phyloP scores from a whole-genome alignment of 1,284 basidiomycete species.

The Porogramme epimiltina region DNA sequence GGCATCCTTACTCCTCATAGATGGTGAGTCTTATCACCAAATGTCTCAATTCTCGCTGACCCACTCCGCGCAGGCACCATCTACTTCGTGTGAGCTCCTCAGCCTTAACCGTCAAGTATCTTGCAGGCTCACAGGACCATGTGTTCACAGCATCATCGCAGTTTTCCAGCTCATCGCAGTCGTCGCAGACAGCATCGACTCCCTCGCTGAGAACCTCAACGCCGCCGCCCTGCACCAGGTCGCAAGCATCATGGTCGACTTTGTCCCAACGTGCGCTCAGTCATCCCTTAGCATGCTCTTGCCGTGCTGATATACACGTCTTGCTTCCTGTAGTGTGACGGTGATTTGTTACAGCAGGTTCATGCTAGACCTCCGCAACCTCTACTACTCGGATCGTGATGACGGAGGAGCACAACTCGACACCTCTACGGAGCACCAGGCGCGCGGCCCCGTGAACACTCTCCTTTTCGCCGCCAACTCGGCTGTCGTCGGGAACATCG shows the following conservation, averaged over 20 bases:
- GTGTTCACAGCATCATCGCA: neutral
- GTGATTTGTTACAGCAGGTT: slow-evolving; percentile 5
- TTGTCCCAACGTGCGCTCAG: neutral
- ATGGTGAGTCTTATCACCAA: neutral
- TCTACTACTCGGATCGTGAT: slow-evolving; percentile 1
- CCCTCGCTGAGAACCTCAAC: neutral
- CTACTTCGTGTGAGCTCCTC: slow-evolving; percentile 3
- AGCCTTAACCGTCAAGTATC: too few relatives aligned
- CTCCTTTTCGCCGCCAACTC: too few relatives aligned
- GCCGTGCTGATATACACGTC: neutral
- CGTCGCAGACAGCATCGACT: neutral
- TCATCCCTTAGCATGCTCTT: neutral
- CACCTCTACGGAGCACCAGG: too few relatives aligned
- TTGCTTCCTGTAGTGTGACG: neutral
- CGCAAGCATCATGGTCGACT: neutral
- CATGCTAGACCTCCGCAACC: slow-evolving; percentile 7
- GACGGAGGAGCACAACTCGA: neutral
- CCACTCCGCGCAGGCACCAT: neutral
- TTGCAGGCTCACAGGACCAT: too few relatives aligned
- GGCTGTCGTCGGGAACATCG: too few relatives aligned
- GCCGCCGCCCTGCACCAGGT: neutral
- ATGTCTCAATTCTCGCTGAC: too few relatives aligned
- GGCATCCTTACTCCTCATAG: slow-evolving; percentile 1
- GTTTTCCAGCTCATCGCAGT: neutral
- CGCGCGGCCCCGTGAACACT: too few relatives aligned